phyloP scores from a whole-genome alignment of 306 rosid genomes.

The Acacia melanoxylon region DNA sequence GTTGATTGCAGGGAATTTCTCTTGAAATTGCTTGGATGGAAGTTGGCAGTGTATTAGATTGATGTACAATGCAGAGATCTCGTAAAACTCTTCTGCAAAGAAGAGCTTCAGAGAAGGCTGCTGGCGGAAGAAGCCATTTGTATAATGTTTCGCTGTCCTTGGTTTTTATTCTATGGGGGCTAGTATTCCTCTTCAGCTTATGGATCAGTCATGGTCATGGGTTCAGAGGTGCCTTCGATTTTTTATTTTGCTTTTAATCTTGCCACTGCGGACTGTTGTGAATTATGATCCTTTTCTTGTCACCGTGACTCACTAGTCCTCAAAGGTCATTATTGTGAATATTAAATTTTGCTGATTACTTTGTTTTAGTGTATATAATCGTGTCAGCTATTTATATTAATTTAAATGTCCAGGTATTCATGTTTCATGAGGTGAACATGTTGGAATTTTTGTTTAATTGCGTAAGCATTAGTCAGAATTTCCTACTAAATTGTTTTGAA shows the following conservation, averaged over 20 bases:
- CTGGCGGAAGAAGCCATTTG: constrained; percentile 50
- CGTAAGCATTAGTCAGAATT: neutral
- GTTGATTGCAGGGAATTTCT: constrained; percentile 38
- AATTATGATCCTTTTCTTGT: constrained; percentile 10
- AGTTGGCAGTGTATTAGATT: constrained; percentile 45
- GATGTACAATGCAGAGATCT: constrained; percentile 84
- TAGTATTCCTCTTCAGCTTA: constrained; percentile 66
- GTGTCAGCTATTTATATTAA: neutral
- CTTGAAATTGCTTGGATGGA: constrained; percentile 8
- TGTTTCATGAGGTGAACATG: neutral
- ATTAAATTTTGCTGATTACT: constrained; percentile 2
- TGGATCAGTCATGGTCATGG: constrained; percentile 74
- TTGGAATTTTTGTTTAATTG: neutral
- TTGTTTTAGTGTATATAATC: constrained; percentile 4
- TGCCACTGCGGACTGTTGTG: constrained; percentile 38
- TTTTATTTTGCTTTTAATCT: neutral
- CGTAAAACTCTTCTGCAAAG: constrained; percentile 65
- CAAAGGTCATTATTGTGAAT: neutral
- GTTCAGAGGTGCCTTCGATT: constrained; percentile 53
- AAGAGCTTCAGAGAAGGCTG: constrained; percentile 57
- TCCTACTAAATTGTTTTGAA: neutral
- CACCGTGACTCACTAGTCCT: neutral
- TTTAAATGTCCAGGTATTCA: neutral
- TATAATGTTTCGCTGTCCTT: constrained; percentile 75
- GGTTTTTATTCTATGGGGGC: constrained; percentile 70